Conservation (phyloP, 1,284 basidiomycete species). For the Rhodotorula sp. region DNA sequence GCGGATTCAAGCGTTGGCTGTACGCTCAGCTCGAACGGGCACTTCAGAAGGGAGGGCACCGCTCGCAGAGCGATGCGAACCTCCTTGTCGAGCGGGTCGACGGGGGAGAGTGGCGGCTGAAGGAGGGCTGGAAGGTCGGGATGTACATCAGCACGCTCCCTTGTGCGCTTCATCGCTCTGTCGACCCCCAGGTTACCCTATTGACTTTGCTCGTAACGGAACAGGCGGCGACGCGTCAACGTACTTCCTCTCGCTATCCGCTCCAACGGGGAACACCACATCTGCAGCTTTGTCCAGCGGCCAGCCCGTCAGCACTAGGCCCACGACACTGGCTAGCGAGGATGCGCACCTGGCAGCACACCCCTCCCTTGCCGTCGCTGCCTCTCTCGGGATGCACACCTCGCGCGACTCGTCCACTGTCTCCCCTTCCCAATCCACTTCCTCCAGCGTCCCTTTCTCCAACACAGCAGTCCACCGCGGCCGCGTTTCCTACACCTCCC, state of each 20-base stretch:
- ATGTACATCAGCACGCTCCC: slow-evolving; percentile 90
- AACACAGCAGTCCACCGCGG: slow-evolving; percentile 62
- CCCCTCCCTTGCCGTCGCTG: slow-evolving; percentile 44
- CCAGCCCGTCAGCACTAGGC: not conserved
- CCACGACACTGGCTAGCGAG: not conserved
- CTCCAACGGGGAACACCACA: not conserved
- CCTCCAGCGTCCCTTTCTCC: not conserved
- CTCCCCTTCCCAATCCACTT: not conserved
- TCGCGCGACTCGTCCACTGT: slow-evolving; percentile 4
- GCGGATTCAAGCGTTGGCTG: slow-evolving; percentile 79
- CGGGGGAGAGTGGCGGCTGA: slow-evolving; percentile 57
- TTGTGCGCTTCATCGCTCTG: slow-evolving; percentile 59
- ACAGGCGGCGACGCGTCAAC: slow-evolving; percentile 89
- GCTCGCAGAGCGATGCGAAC: not conserved
- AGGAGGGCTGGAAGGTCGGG: slow-evolving; percentile 59
- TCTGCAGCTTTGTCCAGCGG: no score
- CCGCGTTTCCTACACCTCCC: slow-evolving; percentile 70
- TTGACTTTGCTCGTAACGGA: no score
- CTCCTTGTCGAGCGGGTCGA: not conserved
- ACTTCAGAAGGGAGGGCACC: slow-evolving; percentile 48
- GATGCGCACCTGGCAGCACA: slow-evolving; percentile 54
- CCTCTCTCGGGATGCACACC: slow-evolving; percentile 49
- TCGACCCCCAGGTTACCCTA: not conserved
- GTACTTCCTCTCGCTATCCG: slow-evolving; percentile 64
- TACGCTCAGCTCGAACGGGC: slow-evolving; percentile 63